phyloP scores from a whole-genome alignment of 257 asterid species.

The Nicotiana tabacum region DNA sequence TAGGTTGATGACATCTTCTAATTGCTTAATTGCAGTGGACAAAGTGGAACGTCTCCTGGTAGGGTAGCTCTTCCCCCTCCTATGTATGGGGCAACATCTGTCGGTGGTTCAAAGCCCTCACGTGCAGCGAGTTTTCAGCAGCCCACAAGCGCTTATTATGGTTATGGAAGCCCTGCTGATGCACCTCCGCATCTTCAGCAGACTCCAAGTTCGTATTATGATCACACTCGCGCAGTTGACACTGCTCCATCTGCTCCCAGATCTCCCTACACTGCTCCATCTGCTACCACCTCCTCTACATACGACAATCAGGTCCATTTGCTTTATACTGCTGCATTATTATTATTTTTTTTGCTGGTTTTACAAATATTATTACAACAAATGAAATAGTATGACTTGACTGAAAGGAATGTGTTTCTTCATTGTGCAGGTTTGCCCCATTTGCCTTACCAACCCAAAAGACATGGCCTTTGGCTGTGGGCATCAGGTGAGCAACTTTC shows the following conservation, averaged over 20 bases:
- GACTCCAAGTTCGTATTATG: slow-evolving; percentile 29
- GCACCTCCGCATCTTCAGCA: slow-evolving; percentile 19
- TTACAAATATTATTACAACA: background rate
- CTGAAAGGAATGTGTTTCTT: background rate
- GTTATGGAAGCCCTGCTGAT: slow-evolving; percentile 6
- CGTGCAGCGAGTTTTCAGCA: slow-evolving; percentile 33
- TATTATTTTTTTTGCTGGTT: background rate
- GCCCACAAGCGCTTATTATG: slow-evolving; percentile 32
- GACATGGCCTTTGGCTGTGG: slow-evolving; percentile 99
- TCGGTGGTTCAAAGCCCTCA: slow-evolving; percentile 7
- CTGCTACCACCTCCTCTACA: slow-evolving; percentile 27
- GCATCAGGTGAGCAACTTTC: slow-evolving; percentile 62
- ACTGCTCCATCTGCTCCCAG: slow-evolving; percentile 37
- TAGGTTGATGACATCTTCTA: background rate
- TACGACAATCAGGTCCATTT: slow-evolving; percentile 58
- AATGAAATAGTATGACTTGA: background rate
- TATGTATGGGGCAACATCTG: slow-evolving; percentile 27
- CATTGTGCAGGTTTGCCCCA: slow-evolving; percentile 70
- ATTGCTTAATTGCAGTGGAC: slow-evolving; percentile 34
- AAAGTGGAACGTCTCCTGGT: slow-evolving; percentile 43
- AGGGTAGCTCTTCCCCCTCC: slow-evolving; percentile 92
- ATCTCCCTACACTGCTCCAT: slow-evolving; percentile 16
- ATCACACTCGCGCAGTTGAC: slow-evolving; percentile 12
- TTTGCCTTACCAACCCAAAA: slow-evolving; percentile 76
- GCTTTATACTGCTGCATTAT: background rate